Base-by-base conservation (phyloP, 208 protist species). In the Phytomonas sp. region DNA sequence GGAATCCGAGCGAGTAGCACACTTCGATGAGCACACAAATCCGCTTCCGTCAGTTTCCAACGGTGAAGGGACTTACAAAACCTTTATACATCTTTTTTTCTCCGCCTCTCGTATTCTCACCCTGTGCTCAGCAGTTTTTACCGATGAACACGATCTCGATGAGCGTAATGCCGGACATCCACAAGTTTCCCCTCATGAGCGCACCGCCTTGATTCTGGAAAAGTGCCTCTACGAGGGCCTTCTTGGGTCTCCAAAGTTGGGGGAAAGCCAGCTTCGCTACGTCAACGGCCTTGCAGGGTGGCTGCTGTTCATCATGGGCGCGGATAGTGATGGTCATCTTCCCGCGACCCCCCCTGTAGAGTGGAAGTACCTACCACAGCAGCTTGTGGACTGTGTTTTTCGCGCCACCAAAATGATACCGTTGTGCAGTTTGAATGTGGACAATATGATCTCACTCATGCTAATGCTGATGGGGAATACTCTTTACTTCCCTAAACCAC, bases 391-490 rank as follows among this genome's bases (percentile, higher is more conserved):
- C 75, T 75, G 76, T 31, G 83, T 91, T 14, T 85, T 96, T 31
- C 79, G 85, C 59, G 78, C 79, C 19, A 85, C 83, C 10, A 76
- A 84, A 69, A 73, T 94, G 68, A 77, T 83, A 7, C 75, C 75
- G 32, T 65, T 92, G 19, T 80, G 91, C 30, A 77, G 71, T 19
- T 76, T 88, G 59, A 80, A 79, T 69, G 74, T 87, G 0, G 79
- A 87, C 68, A 75, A 84, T 66, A 81, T 94, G 70, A 84, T 93
- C 70, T 81, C 82, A 4, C 84, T 96, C 40, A 92, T 93, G 88
- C 70, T 96, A 16, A 77, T 93, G 33, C 72, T 96, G n/a, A 96
- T 96, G 91, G 91, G 91, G 61, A 96, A 96, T 78, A 91, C 83
- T 11, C 60, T 69, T 34, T 94, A 92, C 78, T 96, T 96, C 66